Evolutionary conservation across 768 basidiomycete genomes (phyloP), one percentile per base, ranked within the genome.

Genomic region (Naematelia aurantialba): DNA sequence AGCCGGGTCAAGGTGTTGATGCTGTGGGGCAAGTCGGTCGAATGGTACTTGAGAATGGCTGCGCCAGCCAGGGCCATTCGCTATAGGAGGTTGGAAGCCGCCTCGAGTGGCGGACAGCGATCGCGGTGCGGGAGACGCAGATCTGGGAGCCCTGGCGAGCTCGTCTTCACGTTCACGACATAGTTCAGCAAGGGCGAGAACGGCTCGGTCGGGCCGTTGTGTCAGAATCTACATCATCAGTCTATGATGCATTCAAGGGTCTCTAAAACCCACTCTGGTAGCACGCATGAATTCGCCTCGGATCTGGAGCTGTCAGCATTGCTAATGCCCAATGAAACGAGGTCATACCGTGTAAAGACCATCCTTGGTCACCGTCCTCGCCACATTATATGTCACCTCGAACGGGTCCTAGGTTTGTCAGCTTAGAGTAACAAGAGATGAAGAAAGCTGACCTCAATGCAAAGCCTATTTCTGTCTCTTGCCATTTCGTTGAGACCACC

Each of bases 281-380:
- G 93, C 94, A 31, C 94, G 87, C 90, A 94, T 94, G 76, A 99
- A 94, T 79, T 98, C 94, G 8, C 94, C 93, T 13, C 94, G 92
- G 71, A 99, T 92, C 93, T 97, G 47, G 14, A 53, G 30, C 42
- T 3, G 49, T 59, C 24, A 56, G 50, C 26, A 17, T 24, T n/a
- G 4, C 13, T 29, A 1, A 11, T 17, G 2, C 24, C 49, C 34
- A 17, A n/a, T 58, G 19, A 3, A 21, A 31, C 5, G 10, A 31
- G 11, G 17, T 56, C 84, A 68, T 70, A 93, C 93, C 44, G 89
- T 91, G 71, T 96, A 97, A 56, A 99, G 81, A 2, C 94, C 94
- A 75, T 99, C 94, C 70, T 87, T 88, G 17, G 94, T 97, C 19
- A 98, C 94, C 66, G 93, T 98, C 66, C 94, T 84, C 8, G 91